Evolutionary conservation across 805 yeast genomes (phyloP).

Genomic region (Clavispora phyllophila): DNA sequence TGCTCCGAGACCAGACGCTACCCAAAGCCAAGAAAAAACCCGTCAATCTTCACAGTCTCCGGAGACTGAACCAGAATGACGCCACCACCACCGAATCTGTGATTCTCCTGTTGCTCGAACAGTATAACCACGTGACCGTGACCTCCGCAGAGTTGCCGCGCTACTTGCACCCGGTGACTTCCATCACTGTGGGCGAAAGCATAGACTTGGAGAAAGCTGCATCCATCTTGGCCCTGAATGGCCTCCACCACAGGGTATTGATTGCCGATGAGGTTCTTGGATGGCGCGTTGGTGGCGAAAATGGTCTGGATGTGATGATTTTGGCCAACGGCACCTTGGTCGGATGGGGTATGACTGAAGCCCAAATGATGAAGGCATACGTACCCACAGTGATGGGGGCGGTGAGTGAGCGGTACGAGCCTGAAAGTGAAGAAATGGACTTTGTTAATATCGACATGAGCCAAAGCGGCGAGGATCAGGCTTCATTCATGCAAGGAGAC

Average conservation of each 20-base stretch:
- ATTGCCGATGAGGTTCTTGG: constrained; percentile 67
- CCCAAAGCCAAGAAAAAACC: constrained; percentile 5
- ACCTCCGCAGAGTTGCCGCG: constrained; percentile 20
- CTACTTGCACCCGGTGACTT: constrained; percentile 49
- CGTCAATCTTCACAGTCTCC: constrained; percentile 9
- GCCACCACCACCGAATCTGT: constrained; percentile 11
- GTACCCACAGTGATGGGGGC: constrained; percentile 50
- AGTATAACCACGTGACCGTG: constrained; percentile 13
- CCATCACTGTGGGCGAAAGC: constrained; percentile 67
- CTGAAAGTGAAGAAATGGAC: constrained; percentile 87
- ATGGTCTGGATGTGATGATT: constrained; percentile 51
- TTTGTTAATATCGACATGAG: constrained; percentile 45
- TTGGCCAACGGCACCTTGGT: constrained; percentile 75
- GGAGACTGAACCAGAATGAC: constrained; percentile 23
- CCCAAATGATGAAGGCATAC: constrained; percentile 39
- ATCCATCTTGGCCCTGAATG: constrained; percentile 27
- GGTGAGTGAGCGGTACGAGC: constrained; percentile 33
- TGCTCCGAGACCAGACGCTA: background rate
- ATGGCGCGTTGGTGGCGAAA: constrained; percentile 20
- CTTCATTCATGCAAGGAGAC: constrained; percentile 56
- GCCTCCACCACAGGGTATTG: constrained; percentile 19
- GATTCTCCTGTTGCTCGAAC: constrained; percentile 12
- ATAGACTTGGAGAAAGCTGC: constrained; percentile 53
- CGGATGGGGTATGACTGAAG: constrained; percentile 76
- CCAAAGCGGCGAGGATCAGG: constrained; percentile 24